Base-by-base conservation (phyloP, 257 asterid genomes). In the Solanum virginianum region DNA sequence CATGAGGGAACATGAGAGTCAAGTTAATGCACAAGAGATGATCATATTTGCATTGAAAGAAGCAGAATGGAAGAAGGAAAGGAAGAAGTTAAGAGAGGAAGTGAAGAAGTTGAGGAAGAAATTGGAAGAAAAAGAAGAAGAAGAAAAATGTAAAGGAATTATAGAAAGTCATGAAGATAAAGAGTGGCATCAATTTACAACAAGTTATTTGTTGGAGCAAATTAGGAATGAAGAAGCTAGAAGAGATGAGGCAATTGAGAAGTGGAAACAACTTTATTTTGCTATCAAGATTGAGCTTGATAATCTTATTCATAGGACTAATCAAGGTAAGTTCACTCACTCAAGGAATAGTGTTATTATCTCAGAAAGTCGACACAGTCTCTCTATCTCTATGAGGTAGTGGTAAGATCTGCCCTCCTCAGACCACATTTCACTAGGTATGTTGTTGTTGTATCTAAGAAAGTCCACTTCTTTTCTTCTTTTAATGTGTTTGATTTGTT, bases 261-360 rank as follows among this genome's bases (percentile, higher is more conserved):
- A 92, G 84, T 94, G 99, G 99, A 96, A 94, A 51, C 91, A 93
- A 83, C 97, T 96, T 60, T 96, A 96, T 82, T 92, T 94, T 87
- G 93, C 96, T 0, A 90, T 96, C 88, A 96, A 96, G 87, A 59
- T 88, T 71, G 99, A 96, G 92, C 97, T 96, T 71, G 99, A 96
- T 85, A 89, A 93, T 85, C 98, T 96, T n/a, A 96, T 96, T 75
- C 92, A 86, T 39, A 87, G 89, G 49, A 92, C 98, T 11, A 91
- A 83, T 71, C 93, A 88, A 92, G 95, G 95, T 57, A 57, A 1
- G 63, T 8, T 57, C 8, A 8, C 8, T 20, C 13, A 57, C 65
- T 57, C 26, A 20, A 57, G 1, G 5, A 57, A 57, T 4, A 57
- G 26, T 57, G 13, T 57, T 20, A 18, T 57, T 57, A 57, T 57